Evolutionary conservation across 106 monocot species (phyloP), one percentile per base, ranked within the genome.

Genomic region (Allium fistulosum): DNA sequence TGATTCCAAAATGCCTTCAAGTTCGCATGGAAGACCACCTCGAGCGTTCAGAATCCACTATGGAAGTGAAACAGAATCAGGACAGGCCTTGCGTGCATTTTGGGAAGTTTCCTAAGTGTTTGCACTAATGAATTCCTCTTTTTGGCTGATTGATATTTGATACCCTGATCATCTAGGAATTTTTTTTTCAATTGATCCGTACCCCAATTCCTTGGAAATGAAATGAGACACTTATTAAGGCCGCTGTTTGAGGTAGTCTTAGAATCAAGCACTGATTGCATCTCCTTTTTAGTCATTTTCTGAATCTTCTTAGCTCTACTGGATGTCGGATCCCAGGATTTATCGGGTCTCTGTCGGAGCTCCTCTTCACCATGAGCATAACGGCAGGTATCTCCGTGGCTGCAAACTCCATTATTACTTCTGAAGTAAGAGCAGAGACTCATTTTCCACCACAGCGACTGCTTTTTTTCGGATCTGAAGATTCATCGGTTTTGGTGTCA

Each of bases 1-100:
- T 68, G 97, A 99, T 79, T 83, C 87, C 64, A 99, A 12, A 77
- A 99, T 90, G 51, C 92, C 97, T 85, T 99, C 92, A 69, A 99
- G 70, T 64, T 80, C 76, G 78, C 97, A 99, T 13, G 97, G 89
- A 83, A 99, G 97, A 69, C 92, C 92, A 92, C 97, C 97, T 55
- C 79, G 87, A 28, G 92, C 82, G 57, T 92, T 89, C 17, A 80
- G 67, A 77, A 92, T 72, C 97, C 97, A 99, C 48, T 90, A 84
- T 49, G 97, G 97, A 80, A 89, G 80, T 26, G 92, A 68, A 77
- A 85, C 58, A 62, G 47, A 72, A 75, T 71, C 66, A 53, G 92
- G 92, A 77, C 97, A 99, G 75, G 92, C 97, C 70, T 92, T 99
- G 59, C 90, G 85, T 51, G 90, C 84, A 81, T 90, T 92, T 14